Evolutionary conservation across 225 moss, liverwort and hornwort genomes (phyloP).

Genomic region (Pseudisothecium myosuroides): DNA sequence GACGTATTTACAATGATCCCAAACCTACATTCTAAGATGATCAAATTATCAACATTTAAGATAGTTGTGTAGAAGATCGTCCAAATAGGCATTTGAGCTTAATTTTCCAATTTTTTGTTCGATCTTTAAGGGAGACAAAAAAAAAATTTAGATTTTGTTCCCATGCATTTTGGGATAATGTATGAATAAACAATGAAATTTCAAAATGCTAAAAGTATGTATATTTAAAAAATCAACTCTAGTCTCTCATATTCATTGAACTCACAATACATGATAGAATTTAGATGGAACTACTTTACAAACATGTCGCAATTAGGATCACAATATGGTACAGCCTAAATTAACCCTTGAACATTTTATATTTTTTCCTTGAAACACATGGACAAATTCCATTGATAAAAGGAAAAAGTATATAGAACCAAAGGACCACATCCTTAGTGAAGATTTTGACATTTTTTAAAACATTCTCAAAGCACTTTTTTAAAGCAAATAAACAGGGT

Average conservation of each 20-base stretch:
- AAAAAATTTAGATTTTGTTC: neutral
- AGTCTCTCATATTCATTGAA: neutral
- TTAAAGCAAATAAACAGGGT: too few relatives aligned
- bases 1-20: neutral
- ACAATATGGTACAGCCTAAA: neutral
- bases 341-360: fast-evolving
- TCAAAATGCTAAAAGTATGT: neutral
- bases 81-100: neutral
- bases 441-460: too few relatives aligned
- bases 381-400: too few relatives aligned
- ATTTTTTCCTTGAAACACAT: too few relatives aligned
- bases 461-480: too few relatives aligned
- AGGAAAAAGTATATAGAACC: too few relatives aligned
- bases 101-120: too few relatives aligned
- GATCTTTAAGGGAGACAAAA: neutral
- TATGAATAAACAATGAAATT: too few relatives aligned
- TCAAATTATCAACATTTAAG: neutral
- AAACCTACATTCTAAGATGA: neutral
- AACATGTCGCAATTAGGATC: neutral
- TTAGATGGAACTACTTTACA: neutral
- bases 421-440: too few relatives aligned
- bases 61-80: fast-evolving
- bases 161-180: neutral
- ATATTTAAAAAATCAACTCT: neutral
- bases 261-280: neutral